phyloP scores from a whole-genome alignment of 345 rosid genomes.

The Pistacia integerrima region DNA sequence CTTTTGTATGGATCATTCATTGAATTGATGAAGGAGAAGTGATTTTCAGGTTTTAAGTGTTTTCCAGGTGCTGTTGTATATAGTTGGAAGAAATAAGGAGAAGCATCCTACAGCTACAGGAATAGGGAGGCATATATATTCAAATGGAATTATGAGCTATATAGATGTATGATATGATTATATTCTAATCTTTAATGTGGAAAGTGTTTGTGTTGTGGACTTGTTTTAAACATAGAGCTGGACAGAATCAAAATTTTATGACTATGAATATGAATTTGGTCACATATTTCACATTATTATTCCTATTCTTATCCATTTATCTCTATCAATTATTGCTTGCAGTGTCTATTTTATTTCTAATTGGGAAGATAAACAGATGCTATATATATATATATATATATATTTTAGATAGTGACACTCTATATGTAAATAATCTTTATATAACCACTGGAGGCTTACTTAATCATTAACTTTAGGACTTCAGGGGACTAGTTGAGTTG shows the following conservation, averaged over 20 bases:
- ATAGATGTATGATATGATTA: not conserved
- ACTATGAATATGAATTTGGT: not conserved
- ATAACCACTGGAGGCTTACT: no score
- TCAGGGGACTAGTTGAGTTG: no score
- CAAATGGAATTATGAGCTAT: not conserved
- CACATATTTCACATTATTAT: constrained; percentile 18
- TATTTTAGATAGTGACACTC: no score
- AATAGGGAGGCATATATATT: not conserved
- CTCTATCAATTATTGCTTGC: constrained; percentile 29
- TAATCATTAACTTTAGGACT: no score
- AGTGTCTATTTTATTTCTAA: constrained; percentile 3
- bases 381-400: no score
- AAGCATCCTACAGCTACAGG: no score
- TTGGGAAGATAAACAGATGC: no score
- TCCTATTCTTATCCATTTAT: constrained; percentile 1
- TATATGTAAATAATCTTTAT: no score
- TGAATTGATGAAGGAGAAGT: not conserved
- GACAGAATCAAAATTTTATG: constrained; percentile 26
- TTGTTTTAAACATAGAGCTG: constrained; percentile 10
- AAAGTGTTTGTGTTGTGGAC: constrained; percentile 17
- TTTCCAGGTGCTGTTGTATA: not conserved
- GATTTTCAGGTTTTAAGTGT: not conserved
- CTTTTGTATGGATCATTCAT: not conserved
- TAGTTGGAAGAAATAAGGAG: no score
- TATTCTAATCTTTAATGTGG: not conserved